Base-by-base conservation (phyloP, 139 green algal genomes). In the Chlorella sp. region DNA sequence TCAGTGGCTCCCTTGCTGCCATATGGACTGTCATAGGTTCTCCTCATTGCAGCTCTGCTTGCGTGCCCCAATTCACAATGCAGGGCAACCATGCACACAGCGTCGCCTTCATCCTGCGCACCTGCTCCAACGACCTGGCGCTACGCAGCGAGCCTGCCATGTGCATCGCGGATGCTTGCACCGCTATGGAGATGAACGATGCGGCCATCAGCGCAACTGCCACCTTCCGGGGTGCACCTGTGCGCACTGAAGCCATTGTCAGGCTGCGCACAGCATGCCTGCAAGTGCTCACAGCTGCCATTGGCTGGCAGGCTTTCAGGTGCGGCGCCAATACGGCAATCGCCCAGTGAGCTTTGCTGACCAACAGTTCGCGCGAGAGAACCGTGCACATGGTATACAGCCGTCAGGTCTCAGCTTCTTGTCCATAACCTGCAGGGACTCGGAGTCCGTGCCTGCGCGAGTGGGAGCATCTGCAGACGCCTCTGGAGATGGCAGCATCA, bases 191-290 rank as follows among this genome's bases (percentile, higher is more conserved):
- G 64, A 86, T 91, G 84, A 94, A 94, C 71, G 95, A 96, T n/a
- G 69, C 71, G 12, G 66, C 60, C 26, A 82, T 93, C 36, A 81
- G 84, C 37, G 71, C 66, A 1, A 81, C 84, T 48, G 84, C 84
- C 39, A 88, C 12, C 12, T 88, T 88, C 30, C 40, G 84, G 4
- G 84, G 84, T 26, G 84, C 84, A 7, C 64, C 84, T 34, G 84
- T 88, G 39, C 84, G 84, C 36, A 88, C 87, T 3, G 93, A 96
- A 39, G 75, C 85, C 36, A 80, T 98, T 40, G 92, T 90, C 40
- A 80, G 90, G 48, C 91, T 99, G 91, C 92, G 95, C 22, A 92
- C 94, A 42, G 92, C 93, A 3, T 98, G 95, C 93, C 94, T 99
- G 78, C 90, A 97, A 75, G 93, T 99, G 66, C 91, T 99, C 84